Evolutionary conservation across 495 filamentous ascomycete species (phyloP).

Genomic region (Hypoxylon lenormandii): DNA sequence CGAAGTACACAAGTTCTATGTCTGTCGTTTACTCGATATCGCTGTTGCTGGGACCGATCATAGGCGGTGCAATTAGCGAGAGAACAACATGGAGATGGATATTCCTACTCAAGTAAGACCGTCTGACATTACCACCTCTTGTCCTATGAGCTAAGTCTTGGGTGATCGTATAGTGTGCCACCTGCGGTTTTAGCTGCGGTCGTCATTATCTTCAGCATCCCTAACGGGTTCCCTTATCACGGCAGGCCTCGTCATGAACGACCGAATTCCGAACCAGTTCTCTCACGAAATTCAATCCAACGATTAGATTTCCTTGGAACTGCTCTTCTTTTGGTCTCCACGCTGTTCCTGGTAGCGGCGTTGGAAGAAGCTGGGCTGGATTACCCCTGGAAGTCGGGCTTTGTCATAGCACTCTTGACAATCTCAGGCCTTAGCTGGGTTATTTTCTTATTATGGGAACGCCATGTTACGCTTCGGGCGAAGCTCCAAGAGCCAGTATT

Average conservation of each 20-base stretch:
- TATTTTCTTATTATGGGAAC: too few relatives aligned
- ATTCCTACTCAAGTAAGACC: slow-evolving; percentile 40
- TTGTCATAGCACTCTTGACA: background rate
- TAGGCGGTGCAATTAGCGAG: background rate
- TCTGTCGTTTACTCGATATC: background rate
- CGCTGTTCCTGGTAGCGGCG: slow-evolving; percentile 23
- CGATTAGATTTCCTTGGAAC: slow-evolving; percentile 20
- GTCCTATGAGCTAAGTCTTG: too few relatives aligned
- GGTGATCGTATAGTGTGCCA: slow-evolving; percentile 8
- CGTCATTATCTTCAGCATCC: slow-evolving; percentile 7
- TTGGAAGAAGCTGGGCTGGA: slow-evolving; percentile 16
- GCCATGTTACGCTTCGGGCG: too few relatives aligned
- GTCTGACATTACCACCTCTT: too few relatives aligned
- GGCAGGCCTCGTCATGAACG: too few relatives aligned
- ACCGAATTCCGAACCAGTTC: too few relatives aligned
- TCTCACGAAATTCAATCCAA: too few relatives aligned
- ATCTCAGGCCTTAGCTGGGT: background rate
- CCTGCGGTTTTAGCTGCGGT: background rate
- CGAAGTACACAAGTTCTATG: background rate
- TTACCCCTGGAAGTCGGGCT: slow-evolving; percentile 13
- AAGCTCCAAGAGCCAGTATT: slow-evolving; percentile 23
- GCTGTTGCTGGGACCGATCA: slow-evolving; percentile 43
- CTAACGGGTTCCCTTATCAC: slow-evolving; percentile 20
- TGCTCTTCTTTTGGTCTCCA: too few relatives aligned
- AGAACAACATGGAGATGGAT: too few relatives aligned